Evolutionary conservation across 139 green algal genomes (phyloP).

Genomic region (Picochlorum sp.): DNA sequence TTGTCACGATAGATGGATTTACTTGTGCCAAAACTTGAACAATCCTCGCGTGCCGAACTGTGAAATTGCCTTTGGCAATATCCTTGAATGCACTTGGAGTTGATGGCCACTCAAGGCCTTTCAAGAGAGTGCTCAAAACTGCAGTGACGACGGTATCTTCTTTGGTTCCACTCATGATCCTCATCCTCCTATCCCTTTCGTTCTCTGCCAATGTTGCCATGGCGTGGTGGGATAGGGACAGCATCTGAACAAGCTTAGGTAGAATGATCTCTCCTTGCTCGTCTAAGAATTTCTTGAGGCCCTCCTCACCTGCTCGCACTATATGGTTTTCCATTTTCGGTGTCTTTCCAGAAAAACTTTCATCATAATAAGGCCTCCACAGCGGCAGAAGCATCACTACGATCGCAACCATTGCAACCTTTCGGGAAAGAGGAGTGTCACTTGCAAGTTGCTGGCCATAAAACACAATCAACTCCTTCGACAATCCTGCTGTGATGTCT

Average conservation of each 20-base stretch:
- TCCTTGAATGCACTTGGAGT: background rate
- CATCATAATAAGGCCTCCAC: background rate
- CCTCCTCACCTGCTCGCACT: background rate
- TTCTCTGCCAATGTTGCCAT: no score
- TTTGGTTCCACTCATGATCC: background rate
- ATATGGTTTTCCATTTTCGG: background rate
- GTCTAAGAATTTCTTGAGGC: no score
- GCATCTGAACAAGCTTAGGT: no score
- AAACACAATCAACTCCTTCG: constrained; percentile 23
- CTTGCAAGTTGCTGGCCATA: constrained; percentile 13
- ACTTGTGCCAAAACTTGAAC: background rate
- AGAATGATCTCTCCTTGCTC: no score
- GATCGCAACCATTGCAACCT: constrained; percentile 24
- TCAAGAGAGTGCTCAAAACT: constrained; percentile 3
- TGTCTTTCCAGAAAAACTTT: background rate
- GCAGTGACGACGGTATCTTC: constrained; percentile 3
- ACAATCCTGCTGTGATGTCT: constrained; percentile 7
- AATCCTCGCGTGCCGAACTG: background rate
- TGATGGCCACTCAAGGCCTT: constrained; percentile 7
- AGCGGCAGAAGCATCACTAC: background rate
- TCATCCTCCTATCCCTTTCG: background rate
- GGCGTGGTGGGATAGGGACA: no score
- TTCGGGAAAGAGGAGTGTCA: constrained; percentile 4
- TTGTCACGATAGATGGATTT: background rate
- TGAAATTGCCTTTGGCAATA: background rate